Evolutionary conservation across 140 eudicot genomes (phyloP).

Genomic region (Cichorium intybus): DNA sequence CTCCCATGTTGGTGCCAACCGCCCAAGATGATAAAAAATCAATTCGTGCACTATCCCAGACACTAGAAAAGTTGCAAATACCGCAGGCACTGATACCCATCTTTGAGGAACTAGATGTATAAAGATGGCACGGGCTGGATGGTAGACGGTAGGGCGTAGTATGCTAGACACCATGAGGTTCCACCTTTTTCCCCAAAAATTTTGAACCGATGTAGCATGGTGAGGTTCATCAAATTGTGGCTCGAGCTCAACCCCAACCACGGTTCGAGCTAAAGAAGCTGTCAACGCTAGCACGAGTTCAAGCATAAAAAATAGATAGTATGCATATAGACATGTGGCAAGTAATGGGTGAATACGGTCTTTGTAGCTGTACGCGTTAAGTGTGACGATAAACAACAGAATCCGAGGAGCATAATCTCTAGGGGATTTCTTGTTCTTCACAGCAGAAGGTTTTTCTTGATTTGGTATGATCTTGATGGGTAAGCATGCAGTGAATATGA

Average conservation of each 20-base stretch:
- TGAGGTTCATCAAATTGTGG: constrained; percentile 54
- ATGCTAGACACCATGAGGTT: constrained; percentile 24
- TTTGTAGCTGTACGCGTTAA: constrained; percentile 11
- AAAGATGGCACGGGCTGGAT: constrained; percentile 3
- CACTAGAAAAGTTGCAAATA: constrained; percentile 19
- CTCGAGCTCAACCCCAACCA: constrained; percentile 40
- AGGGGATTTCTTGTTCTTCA: constrained; percentile 12
- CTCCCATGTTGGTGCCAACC: constrained; percentile 13
- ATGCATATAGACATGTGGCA: not conserved
- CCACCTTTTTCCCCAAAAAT: constrained; percentile 37
- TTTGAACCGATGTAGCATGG: constrained; percentile 33
- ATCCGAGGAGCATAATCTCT: constrained; percentile 23
- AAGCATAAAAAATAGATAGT: constrained; percentile 32
- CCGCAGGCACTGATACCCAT: constrained; percentile 20
- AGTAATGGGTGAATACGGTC: constrained; percentile 28
- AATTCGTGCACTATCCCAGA: constrained; percentile 26
- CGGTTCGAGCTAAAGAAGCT: constrained; percentile 10
- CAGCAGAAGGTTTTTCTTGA: not conserved
- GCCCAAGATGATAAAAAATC: constrained; percentile 16
- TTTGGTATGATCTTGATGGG: constrained; percentile 33
- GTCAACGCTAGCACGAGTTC: constrained; percentile 29
- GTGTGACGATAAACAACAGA: not conserved
- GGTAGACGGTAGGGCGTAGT: constrained; percentile 19
- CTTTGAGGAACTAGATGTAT: constrained; percentile 3
- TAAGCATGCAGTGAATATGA: constrained; percentile 38